Evolutionary conservation across 345 rosid species (phyloP).

Genomic region (Erysimum cheiranthoides): DNA sequence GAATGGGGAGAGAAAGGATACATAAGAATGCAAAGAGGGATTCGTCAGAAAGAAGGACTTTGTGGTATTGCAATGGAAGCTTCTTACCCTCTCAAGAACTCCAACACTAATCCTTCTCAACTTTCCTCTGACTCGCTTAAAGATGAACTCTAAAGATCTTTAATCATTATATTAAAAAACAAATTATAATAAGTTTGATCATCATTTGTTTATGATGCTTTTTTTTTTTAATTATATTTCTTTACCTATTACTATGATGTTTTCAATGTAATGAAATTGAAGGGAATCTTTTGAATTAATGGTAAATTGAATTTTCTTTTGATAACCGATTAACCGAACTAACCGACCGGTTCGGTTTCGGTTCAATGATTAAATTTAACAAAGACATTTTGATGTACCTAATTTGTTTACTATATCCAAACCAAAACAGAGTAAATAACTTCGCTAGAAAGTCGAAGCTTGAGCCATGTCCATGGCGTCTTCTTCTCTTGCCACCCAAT

Average conservation of each 20-base stretch:
- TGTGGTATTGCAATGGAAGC: slow-evolving; percentile 83
- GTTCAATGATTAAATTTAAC: too few relatives aligned
- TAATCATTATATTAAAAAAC: background rate
- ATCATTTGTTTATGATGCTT: slow-evolving; percentile 10
- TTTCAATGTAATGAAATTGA: background rate
- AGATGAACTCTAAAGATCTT: slow-evolving; percentile 64
- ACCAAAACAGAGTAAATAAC: background rate
- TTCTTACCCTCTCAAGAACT: slow-evolving; percentile 69
- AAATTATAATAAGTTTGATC: background rate
- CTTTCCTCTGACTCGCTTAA: slow-evolving; percentile 42
- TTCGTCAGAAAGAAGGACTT: slow-evolving; percentile 51
- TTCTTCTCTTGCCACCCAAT: slow-evolving; percentile 36
- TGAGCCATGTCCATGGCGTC: slow-evolving; percentile 40
- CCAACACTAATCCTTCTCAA: slow-evolving; percentile 54
- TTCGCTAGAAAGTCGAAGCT: background rate
- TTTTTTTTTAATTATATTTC: background rate
- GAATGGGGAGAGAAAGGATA: slow-evolving; percentile 85
- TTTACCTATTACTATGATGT: background rate
- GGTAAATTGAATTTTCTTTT: background rate
- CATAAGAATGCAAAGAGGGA: slow-evolving; percentile 64
- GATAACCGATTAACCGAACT: background rate
- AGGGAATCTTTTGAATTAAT: background rate
- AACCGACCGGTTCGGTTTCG: too few relatives aligned
- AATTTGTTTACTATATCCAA: too few relatives aligned
- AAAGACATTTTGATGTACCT: too few relatives aligned